Evolutionary conservation across 805 yeast genomes (phyloP).

Genomic region (Nakazawaea sp.): DNA sequence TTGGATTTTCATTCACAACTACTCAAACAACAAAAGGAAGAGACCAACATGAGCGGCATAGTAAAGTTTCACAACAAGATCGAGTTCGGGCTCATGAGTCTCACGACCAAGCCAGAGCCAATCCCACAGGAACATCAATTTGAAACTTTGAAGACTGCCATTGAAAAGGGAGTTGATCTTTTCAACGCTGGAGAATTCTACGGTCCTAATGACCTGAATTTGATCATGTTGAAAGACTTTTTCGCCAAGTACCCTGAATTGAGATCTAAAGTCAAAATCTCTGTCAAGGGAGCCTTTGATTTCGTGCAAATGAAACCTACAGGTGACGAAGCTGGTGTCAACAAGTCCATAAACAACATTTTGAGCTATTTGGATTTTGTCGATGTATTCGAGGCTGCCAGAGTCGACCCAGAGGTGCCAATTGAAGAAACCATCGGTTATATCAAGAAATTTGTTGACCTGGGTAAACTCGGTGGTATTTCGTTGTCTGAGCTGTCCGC

Average conservation of each 20-base stretch:
- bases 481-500: slow-evolving; percentile 71
- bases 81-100: slow-evolving; percentile 80
- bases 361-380: slow-evolving; percentile 28
- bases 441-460: slow-evolving; percentile 50
- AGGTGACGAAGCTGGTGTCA: slow-evolving; percentile 41
- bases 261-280: slow-evolving; percentile 47
- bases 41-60: background rate
- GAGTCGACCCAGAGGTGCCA: slow-evolving; percentile 56
- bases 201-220: slow-evolving; percentile 51
- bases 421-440: slow-evolving; percentile 52
- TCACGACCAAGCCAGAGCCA: slow-evolving; percentile 64
- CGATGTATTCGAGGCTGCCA: slow-evolving; percentile 66
- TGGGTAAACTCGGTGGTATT: slow-evolving; percentile 62
- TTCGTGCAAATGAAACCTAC: slow-evolving; percentile 34
- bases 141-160: slow-evolving; percentile 45
- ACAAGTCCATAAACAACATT: slow-evolving; percentile 39
- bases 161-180: slow-evolving; percentile 40
- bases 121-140: slow-evolving; percentile 43
- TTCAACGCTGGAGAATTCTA: slow-evolving; percentile 79
- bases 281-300: slow-evolving; percentile 62
- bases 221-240: slow-evolving; percentile 51
- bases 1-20: too few species aligned
- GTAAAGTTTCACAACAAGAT: slow-evolving; percentile 14
- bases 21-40: too few species aligned
- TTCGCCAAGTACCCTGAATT: slow-evolving; percentile 50